These are phyloP conservation scores for Trichoderma gracile DNA, from an alignment of 2,329 filamentous ascomycete genomes.

Conservation along the genomic window DNA sequence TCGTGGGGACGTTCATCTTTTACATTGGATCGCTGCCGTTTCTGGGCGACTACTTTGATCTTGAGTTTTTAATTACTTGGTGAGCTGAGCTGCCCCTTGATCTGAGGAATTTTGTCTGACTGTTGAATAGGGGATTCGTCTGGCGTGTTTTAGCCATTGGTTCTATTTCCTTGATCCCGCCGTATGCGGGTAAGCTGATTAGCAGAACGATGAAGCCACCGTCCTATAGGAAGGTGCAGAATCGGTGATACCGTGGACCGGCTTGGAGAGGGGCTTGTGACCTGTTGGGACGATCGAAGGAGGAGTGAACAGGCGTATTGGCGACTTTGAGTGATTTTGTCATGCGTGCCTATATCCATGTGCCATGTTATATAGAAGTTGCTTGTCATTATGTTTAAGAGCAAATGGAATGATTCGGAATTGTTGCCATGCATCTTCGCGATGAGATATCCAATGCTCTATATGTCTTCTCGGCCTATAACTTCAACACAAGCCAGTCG, in stretches of 20 bases:
- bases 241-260: conserved; percentile 46
- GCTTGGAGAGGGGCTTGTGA: background rate
- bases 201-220: conserved; percentile 84
- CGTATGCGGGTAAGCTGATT: conserved; percentile 84
- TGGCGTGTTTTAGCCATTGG: conserved; percentile 84
- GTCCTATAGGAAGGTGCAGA: conserved; percentile 90
- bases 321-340: conserved; percentile 14
- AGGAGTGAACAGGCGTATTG: conserved; percentile 7
- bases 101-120: background rate
- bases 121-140: conserved; percentile 70
- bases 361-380: conserved; percentile 12
- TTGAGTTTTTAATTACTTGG: conserved; percentile 72
- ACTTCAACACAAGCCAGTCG: conserved; percentile 57
- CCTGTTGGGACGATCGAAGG: no score
- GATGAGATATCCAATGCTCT: background rate
- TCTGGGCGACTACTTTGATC: conserved; percentile 84
- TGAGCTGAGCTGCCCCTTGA: conserved; percentile 42
- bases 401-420: background rate
- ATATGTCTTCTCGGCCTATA: conserved; percentile 36
- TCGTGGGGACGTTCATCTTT: conserved; percentile 78
- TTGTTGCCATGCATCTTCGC: background rate
- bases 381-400: background rate
- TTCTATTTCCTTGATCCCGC: conserved; percentile 79
- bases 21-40: conserved; percentile 85
- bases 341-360: conserved; percentile 15